Conservation (phyloP, 2,329 filamentous ascomycete species). For the Scedosporium minutisporum region DNA sequence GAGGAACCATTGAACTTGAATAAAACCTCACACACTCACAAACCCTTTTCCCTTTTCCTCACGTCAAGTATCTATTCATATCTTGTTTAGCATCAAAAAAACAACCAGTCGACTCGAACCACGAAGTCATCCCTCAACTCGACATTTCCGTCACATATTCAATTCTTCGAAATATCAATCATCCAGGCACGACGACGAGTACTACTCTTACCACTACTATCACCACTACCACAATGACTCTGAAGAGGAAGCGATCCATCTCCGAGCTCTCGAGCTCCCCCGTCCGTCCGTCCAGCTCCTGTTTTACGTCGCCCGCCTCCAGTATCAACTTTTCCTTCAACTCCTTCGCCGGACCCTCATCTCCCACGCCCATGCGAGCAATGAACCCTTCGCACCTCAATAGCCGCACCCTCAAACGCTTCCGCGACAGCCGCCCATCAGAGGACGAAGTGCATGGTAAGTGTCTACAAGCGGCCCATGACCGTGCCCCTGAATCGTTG, state of each 20-base stretch:
- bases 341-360: conserved; percentile 21
- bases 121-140: too few relatives aligned
- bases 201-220: not conserved
- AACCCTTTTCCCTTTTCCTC: too few relatives aligned
- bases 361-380: conserved; percentile 16
- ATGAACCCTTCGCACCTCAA: conserved; percentile 28
- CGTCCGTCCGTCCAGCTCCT: not conserved
- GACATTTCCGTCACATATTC: not conserved
- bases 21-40: too few relatives aligned
- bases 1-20: too few relatives aligned
- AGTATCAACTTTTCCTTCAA: conserved; percentile 29
- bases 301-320: conserved; percentile 22
- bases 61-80: too few relatives aligned
- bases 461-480: conserved; percentile 18
- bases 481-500: not conserved
- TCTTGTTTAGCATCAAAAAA: too few relatives aligned
- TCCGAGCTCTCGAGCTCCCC: conserved; percentile 34
- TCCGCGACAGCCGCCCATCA: conserved; percentile 48
- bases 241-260: conserved; percentile 56
- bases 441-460: conserved; percentile 46
- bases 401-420: conserved; percentile 52
- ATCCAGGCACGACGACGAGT: not conserved
- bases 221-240: conserved; percentile 29
- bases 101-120: too few relatives aligned
- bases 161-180: not conserved